These are phyloP conservation scores for Pichia sporocuriosa DNA, from an alignment of 805 yeast species.

Conservation along the genomic window DNA sequence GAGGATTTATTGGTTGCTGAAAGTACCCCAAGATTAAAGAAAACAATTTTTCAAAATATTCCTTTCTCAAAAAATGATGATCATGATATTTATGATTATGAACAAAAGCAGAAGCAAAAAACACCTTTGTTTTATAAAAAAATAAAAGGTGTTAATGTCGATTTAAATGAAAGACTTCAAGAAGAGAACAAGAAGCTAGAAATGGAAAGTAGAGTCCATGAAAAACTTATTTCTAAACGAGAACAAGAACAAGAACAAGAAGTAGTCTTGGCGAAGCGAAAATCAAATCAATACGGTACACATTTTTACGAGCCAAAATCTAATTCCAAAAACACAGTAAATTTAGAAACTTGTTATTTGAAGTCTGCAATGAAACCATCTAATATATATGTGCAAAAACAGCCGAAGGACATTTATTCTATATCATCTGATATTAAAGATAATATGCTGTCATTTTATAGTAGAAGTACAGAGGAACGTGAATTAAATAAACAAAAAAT, in stretches of 20 bases:
- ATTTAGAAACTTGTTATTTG: constrained; percentile 17
- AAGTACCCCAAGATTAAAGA: constrained; percentile 6
- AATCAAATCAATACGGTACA: constrained; percentile 27
- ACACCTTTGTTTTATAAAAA: constrained; percentile 7
- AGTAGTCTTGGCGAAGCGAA: too few species aligned
- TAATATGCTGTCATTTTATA: not conserved
- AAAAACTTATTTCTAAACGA: too few species aligned
- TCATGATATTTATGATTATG: too few species aligned
- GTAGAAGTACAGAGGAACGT: not conserved
- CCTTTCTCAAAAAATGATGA: not conserved
- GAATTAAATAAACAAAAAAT: not conserved
- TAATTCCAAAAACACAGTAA: not conserved
- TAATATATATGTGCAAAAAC: constrained; percentile 1
- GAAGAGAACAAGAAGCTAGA: not conserved
- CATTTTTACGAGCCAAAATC: constrained; percentile 17
- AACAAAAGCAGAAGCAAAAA: not conserved
- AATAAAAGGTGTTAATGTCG: not conserved
- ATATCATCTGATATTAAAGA: constrained; percentile 1
- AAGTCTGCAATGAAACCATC: constrained; percentile 13
- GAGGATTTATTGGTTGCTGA: constrained; percentile 6
- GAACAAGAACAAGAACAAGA: too few species aligned
- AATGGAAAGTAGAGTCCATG: too few species aligned
- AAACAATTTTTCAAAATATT: not conserved
- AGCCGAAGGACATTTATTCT: constrained; percentile 5
- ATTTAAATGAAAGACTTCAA: not conserved